Base-by-base conservation (phyloP, 2,329 filamentous ascomycete species). In the Pseudogymnoascus sp. region DNA sequence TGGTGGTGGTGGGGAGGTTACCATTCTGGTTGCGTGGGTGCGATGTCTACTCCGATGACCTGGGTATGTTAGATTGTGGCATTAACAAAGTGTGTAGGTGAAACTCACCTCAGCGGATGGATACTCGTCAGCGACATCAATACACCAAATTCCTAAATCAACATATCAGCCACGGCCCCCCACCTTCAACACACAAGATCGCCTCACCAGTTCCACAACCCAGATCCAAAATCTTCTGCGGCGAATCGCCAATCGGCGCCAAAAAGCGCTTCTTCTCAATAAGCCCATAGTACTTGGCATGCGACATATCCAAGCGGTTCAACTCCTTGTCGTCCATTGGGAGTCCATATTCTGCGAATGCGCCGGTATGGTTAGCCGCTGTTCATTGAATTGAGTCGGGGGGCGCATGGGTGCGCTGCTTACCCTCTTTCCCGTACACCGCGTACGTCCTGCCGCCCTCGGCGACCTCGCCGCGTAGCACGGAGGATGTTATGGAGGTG, bases 291-390 rank as follows among this genome's bases (percentile, higher is more conserved):
- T 75, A 76, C 63, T 76, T 75, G 8, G 70, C 69, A 65, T 78
- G 76, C 11, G 71, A 73, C 69, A 78, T 71, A 64, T 78, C 75
- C n/a, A 78, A 76, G 11, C 77, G 71, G 61, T 77, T 75, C 21
- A 77, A 69, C 63, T 78, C 77, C 5, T 67, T 66, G 51, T 77
- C 75, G 47, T 78, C 76, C 70, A 77, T 78, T 6, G 76, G 77
- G 14, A 78, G 66, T 4, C 74, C 74, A 65, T 77, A 76, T 64
- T 77, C 75, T 76, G 60, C 14, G 10, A 31, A 31, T 4, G 18
- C 18, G 42, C 18, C 11, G 5, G 21, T n/a, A 2, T 14, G 12
- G 21, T 47, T 8, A 47, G 42, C 21, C 12, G 21, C 5, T 4
- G 21, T 47, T 14, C 23, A 31, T 31, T 60, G 47, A 7, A 8